Base-by-base conservation (phyloP, 306 rosid genomes). In the Arachis hypogaea region DNA sequence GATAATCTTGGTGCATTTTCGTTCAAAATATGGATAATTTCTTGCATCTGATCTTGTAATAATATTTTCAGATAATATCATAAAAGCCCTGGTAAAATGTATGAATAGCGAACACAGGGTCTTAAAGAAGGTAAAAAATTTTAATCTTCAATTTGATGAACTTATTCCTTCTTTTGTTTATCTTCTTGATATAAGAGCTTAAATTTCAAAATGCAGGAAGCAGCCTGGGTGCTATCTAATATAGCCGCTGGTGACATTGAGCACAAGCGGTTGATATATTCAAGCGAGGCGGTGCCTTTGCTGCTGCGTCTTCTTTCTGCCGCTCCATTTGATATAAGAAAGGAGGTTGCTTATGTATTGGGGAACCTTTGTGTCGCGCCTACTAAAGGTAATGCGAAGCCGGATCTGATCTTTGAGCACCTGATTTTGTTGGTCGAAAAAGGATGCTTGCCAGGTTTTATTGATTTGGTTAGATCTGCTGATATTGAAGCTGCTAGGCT, bases 151-250 rank as follows among this genome's bases (percentile, higher is more conserved):
- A 42, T 43, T 77, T 62, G 58, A 36, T 47, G 28, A 18, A 59
- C 65, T 58, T 51, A 72, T 52, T 52, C 58, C 58, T n/a, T 73
- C 51, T 56, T 76, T 74, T 66, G 47, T 38, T 60, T 30, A 78
- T 33, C 38, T 30, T 56, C 84, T 80, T 41, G 72, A 47, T 54
- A n/a, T 22, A 62, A 75, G 60, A 47, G 55, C 38, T 63, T 52
- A 2, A 52, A n/a, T 66, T 44, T 63, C 59, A 60, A 68, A 44
- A 69, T 72, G 77, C 77, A 95, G 99, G 98, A 95, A 87, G 92
- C 98, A 72, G 86, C 98, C 16, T 95, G 99, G 98, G 97, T 87
- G 63, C 85, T 95, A 43, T 92, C 98, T 69, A 95, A 95, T 82
- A 78, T 92, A 54, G 99, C 97, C 46, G 92, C 97, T 7, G 96